Percentiles rank a stretch among this genome's conserved stretches.
These are phyloP conservation scores for Coemansia sp. DNA, from an alignment of 192 early-diverging fungal species.

Conservation along the genomic window DNA sequence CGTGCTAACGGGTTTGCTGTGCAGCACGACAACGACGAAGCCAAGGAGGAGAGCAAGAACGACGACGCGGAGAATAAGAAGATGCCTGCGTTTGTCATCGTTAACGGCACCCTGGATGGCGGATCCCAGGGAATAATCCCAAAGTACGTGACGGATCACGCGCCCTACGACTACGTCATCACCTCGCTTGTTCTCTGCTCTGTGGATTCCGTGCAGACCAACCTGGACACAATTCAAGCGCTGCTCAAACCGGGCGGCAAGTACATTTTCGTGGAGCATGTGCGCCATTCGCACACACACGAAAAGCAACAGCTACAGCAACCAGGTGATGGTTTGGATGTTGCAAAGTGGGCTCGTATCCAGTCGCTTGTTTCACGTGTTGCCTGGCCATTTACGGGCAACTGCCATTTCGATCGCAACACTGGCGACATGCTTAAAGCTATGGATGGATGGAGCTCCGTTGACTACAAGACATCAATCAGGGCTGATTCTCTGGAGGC, in stretches of 20 bases:
- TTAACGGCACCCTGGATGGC: slow-evolving; percentile 43
- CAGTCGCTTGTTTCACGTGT: slow-evolving; percentile 21
- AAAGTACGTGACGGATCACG: slow-evolving; percentile 17
- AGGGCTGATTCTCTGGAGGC: not conserved
- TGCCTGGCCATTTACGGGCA: slow-evolving; percentile 19
- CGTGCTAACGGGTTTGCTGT: slow-evolving; percentile 21
- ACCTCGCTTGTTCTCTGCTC: slow-evolving; percentile 47
- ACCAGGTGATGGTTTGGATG: slow-evolving; percentile 10
- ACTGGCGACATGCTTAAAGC: slow-evolving; percentile 16
- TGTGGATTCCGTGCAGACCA: slow-evolving; percentile 23
- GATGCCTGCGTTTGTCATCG: slow-evolving; percentile 26
- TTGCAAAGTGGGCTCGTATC: slow-evolving; percentile 13
- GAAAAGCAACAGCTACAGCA: slow-evolving; percentile 13
- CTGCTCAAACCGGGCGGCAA: slow-evolving; percentile 42
- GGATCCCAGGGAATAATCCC: slow-evolving; percentile 9
- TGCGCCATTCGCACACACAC: slow-evolving; percentile 24
- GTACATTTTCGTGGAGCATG: slow-evolving; percentile 46
- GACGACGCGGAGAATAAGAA: not conserved
- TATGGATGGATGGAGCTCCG: slow-evolving; percentile 23
- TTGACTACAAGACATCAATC: slow-evolving; percentile 18
- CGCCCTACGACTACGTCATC: slow-evolving; percentile 32
- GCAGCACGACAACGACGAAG: slow-evolving; percentile 21
- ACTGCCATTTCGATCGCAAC: slow-evolving; percentile 36
- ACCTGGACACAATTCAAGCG: slow-evolving; percentile 18
- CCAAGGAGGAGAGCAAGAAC: slow-evolving; percentile 11